Conservation (phyloP, 2,329 filamentous ascomycete species). For the Trichoderma sp. region DNA sequence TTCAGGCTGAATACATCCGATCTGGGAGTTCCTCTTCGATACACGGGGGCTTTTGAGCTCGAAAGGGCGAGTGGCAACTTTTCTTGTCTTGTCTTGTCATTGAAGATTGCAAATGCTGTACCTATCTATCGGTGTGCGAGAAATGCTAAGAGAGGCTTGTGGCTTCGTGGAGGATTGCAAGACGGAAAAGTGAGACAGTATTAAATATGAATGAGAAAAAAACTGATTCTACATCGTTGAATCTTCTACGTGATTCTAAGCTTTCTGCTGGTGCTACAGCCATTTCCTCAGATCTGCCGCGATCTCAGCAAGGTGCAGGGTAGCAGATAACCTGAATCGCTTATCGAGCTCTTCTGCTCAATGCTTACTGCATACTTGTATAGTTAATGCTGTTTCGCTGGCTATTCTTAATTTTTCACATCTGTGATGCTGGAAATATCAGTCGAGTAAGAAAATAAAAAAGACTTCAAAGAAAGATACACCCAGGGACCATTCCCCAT, state of each 20-base stretch:
- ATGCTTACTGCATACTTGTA: neutral
- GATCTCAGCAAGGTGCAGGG: neutral
- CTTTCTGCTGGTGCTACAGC: neutral
- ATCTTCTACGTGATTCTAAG: neutral
- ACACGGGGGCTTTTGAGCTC: neutral
- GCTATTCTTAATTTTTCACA: neutral
- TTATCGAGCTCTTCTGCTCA: neutral
- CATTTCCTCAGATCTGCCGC: neutral
- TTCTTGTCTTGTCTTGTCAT: neutral
- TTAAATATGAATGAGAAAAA: neutral
- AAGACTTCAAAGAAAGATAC: neutral
- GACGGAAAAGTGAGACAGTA: neutral
- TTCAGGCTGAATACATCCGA: neutral
- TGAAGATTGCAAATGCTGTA: neutral
- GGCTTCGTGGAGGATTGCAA: neutral
- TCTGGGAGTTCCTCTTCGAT: neutral
- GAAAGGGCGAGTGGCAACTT: neutral
- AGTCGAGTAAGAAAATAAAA: neutral
- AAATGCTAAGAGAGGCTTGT: neutral
- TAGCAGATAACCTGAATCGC: neutral
- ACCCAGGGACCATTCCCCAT: neutral
- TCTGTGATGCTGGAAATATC: neutral
- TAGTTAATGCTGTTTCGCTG: neutral
- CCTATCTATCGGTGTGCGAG: neutral
- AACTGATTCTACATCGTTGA: neutral